Percentiles rank a stretch among this genome's conserved stretches.
phyloP scores from a whole-genome alignment of 768 basidiomycete genomes.

The Pleurotus tuber-regium region DNA sequence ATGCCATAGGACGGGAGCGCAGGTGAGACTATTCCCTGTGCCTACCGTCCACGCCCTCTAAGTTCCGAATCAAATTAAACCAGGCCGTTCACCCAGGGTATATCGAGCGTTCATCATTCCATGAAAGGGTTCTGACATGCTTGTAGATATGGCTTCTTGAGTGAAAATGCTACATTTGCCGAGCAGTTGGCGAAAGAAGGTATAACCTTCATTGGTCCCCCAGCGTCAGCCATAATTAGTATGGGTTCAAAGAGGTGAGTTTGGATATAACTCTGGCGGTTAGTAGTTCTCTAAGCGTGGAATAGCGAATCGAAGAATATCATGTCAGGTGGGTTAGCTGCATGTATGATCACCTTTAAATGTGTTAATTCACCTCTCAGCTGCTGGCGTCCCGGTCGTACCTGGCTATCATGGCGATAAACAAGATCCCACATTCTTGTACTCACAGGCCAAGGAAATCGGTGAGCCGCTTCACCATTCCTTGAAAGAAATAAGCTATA shows the following conservation, averaged over 20 bases:
- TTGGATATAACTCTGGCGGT: neutral
- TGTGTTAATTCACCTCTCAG: slow-evolving; percentile 32
- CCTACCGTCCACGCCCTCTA: neutral
- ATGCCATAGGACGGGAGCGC: slow-evolving; percentile 78
- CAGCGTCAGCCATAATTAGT: slow-evolving; percentile 80
- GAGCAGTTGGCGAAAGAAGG: slow-evolving; percentile 71
- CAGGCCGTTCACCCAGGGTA: slow-evolving; percentile 94
- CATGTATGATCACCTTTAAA: neutral
- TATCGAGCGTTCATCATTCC: slow-evolving; percentile 9
- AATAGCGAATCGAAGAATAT: slow-evolving; percentile 93
- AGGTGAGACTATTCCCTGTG: slow-evolving; percentile 53
- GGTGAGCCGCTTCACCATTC: no score
- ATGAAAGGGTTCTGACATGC: neutral
- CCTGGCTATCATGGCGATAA: slow-evolving; percentile 90
- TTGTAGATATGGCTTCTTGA: slow-evolving; percentile 81
- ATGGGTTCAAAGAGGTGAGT: slow-evolving; percentile 94
- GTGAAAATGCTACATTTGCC: slow-evolving; percentile 87
- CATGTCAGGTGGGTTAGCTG: slow-evolving; percentile 61
- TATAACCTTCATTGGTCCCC: slow-evolving; percentile 89
- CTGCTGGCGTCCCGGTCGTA: slow-evolving; percentile 88
- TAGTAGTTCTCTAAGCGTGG: neutral
- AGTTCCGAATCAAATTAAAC: slow-evolving; percentile 5
- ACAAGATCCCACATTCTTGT: slow-evolving; percentile 73
- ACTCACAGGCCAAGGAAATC: slow-evolving; percentile 65
- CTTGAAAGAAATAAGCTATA: no score